These are phyloP conservation scores for Strobilomyces confusus DNA, from an alignment of 768 basidiomycete genomes.

Conservation along the genomic window DNA sequence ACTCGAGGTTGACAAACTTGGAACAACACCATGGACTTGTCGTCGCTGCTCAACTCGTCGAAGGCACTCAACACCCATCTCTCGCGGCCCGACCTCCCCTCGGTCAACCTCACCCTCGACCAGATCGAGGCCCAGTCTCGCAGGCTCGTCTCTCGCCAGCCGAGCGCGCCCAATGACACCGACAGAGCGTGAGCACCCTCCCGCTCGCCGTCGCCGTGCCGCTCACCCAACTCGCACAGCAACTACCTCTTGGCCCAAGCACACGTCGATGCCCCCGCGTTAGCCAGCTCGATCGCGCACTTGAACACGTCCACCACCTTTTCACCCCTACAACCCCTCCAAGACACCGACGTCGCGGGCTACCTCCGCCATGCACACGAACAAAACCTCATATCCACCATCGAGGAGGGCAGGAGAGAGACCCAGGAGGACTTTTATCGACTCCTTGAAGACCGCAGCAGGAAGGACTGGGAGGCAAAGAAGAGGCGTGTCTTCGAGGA, in stretches of 20 bases:
- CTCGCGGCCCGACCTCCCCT: slow-evolving; percentile 76
- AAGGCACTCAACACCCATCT: slow-evolving; percentile 75
- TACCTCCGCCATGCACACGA: slow-evolving; percentile 94
- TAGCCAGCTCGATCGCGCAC: slow-evolving; percentile 79
- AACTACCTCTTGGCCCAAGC: slow-evolving; percentile 93
- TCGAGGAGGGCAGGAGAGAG: slow-evolving; percentile 83
- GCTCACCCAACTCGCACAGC: slow-evolving; percentile 34
- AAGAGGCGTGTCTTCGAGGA: slow-evolving; percentile 90
- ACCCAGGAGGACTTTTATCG: slow-evolving; percentile 85
- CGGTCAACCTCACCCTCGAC: slow-evolving; percentile 85
- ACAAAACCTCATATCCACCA: slow-evolving; percentile 90
- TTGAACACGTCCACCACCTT: slow-evolving; percentile 81
- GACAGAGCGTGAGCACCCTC: slow-evolving; percentile 62
- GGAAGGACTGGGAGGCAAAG: slow-evolving; percentile 84
- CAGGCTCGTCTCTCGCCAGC: slow-evolving; percentile 71
- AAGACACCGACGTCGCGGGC: slow-evolving; percentile 91
- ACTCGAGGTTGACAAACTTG: background rate
- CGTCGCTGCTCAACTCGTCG: slow-evolving; percentile 67
- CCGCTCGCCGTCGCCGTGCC: slow-evolving; percentile 4
- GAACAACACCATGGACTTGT: slow-evolving; percentile 41
- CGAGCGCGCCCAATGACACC: slow-evolving; percentile 56
- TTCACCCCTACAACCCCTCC: slow-evolving; percentile 85
- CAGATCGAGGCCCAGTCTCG: slow-evolving; percentile 94
- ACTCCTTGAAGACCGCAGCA: slow-evolving; percentile 68
- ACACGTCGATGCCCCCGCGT: slow-evolving; percentile 87